Evolutionary conservation across 192 early-diverging fungal species (phyloP).

Genomic region (Geosiphon pyriformis): DNA sequence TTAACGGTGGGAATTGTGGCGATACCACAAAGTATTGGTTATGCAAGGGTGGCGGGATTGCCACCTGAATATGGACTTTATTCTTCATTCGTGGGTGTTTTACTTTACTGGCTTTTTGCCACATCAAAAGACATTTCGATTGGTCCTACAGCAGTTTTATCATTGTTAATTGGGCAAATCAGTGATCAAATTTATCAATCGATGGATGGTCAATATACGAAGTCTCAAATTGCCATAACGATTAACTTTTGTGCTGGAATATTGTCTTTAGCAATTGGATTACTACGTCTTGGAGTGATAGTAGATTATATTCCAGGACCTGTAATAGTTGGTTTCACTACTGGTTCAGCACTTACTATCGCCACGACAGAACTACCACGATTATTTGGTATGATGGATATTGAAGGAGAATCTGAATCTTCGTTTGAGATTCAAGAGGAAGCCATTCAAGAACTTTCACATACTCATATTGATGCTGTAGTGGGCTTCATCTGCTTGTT

Average conservation of each 20-base stretch:
- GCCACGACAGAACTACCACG: conserved; percentile 65
- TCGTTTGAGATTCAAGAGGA: conserved; percentile 74
- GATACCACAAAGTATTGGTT: conserved; percentile 66
- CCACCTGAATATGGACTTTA: conserved; percentile 70
- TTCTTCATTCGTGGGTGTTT: conserved; percentile 57
- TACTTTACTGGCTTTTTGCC: conserved; percentile 66
- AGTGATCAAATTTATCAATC: neutral
- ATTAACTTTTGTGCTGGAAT: conserved; percentile 71
- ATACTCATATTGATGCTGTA: conserved; percentile 49
- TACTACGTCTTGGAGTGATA: conserved; percentile 78
- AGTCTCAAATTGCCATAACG: conserved; percentile 42
- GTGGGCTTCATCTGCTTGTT: conserved; percentile 49
- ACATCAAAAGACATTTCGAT: conserved; percentile 73
- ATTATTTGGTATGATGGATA: conserved; percentile 74
- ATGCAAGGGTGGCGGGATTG: conserved; percentile 65
- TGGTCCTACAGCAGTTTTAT: conserved; percentile 47
- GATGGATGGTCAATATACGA: too few species aligned
- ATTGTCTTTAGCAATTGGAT: conserved; percentile 64
- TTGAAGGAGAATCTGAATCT: conserved; percentile 62
- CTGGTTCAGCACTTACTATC: conserved; percentile 76
- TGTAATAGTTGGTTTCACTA: conserved; percentile 83
- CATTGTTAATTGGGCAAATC: conserved; percentile 1
- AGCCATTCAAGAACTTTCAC: conserved; percentile 40
- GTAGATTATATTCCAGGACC: conserved; percentile 85
- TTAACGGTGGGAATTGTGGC: conserved; percentile 68